phyloP scores from a whole-genome alignment of 306 rosid species.

The Hippophae tibetana region DNA sequence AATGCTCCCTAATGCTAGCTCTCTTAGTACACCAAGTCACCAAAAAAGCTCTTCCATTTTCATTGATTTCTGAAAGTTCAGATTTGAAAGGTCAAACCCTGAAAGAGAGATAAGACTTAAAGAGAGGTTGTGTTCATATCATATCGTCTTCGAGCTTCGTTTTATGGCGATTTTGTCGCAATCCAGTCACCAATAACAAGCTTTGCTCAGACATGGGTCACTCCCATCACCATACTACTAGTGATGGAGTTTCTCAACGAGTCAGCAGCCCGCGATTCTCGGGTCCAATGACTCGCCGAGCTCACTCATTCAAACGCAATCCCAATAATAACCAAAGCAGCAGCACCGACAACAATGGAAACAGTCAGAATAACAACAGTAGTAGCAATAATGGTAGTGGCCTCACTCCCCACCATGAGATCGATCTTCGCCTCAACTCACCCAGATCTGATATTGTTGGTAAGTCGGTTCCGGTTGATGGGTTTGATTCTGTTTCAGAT shows the following conservation, averaged over 20 bases:
- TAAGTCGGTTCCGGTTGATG: conserved; percentile 26
- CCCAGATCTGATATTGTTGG: conserved; percentile 61
- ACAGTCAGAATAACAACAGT: not conserved
- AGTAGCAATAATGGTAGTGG: conserved; percentile 10
- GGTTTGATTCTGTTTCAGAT: conserved; percentile 34
- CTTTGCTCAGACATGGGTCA: conserved; percentile 36
- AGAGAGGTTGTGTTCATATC: not conserved
- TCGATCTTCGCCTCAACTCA: conserved; percentile 57
- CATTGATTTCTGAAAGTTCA: not conserved
- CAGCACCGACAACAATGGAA: conserved; percentile 6
- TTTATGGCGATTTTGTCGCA: conserved; percentile 36
- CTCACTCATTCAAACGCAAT: conserved; percentile 86
- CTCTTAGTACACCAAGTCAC: no score
- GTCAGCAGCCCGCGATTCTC: conserved; percentile 90
- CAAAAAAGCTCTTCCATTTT: no score
- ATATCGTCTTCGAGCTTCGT: conserved; percentile 4
- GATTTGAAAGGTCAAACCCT: not conserved
- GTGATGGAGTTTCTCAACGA: conserved; percentile 80
- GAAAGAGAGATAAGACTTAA: not conserved
- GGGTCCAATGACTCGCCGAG: conserved; percentile 92
- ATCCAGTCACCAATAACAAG: conserved; percentile 13
- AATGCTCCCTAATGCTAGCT: no score
- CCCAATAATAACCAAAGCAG: not conserved
- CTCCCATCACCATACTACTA: conserved; percentile 41
- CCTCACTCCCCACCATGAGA: conserved; percentile 43